Conservation (phyloP, 2,329 filamentous ascomycete genomes). For the Fusarium lyarnte region DNA sequence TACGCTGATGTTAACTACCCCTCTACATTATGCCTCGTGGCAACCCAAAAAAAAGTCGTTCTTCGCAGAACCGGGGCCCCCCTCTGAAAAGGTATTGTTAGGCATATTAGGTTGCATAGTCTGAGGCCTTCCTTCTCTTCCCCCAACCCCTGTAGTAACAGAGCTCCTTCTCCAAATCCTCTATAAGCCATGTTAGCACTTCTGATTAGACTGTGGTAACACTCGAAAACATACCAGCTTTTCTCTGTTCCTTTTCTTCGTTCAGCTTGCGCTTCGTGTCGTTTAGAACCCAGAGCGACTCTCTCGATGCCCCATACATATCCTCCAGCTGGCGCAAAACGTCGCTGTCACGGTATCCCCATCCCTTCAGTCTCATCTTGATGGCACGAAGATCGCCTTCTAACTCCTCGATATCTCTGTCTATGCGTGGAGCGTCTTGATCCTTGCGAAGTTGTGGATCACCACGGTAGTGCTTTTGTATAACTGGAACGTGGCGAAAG, state of each 20-base stretch:
- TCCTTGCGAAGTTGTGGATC: background rate
- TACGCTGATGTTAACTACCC: accelerated
- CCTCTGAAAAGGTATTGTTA: background rate
- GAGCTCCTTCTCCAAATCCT: background rate
- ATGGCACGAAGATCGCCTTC: background rate
- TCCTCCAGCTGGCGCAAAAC: background rate
- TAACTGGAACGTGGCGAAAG: background rate
- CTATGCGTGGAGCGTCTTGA: accelerated
- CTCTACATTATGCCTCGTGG: accelerated
- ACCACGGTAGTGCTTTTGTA: background rate
- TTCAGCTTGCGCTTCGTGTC: background rate
- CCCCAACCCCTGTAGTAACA: background rate
- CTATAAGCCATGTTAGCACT: background rate
- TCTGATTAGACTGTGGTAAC: accelerated
- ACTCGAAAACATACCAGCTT: background rate
- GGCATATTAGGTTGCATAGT: background rate
- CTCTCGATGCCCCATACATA: background rate
- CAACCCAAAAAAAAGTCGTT: background rate
- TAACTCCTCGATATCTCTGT: background rate
- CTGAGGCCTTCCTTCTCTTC: background rate
- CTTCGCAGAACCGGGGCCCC: background rate
- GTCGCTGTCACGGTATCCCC: too few species aligned
- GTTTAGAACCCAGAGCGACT: background rate
- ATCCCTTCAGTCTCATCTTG: background rate
- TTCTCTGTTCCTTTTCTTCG: too few species aligned